Base-by-base conservation (phyloP, 441 rosid species). In the Eruca vesicaria region DNA sequence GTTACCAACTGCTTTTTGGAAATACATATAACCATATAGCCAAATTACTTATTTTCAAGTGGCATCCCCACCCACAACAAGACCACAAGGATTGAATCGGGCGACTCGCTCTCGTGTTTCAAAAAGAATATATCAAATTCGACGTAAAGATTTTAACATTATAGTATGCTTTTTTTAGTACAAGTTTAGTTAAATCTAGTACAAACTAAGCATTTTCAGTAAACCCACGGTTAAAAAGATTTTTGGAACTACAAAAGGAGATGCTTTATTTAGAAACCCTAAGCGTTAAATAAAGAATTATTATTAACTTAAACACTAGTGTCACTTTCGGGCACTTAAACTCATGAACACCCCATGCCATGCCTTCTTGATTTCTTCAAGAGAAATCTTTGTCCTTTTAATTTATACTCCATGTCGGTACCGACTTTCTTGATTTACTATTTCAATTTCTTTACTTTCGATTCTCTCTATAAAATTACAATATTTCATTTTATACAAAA, bases 301-400 rank as follows among this genome's bases (percentile, higher is more conserved):
- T 10, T 53, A 75, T 28, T 75, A 68, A 61, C 31, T 70, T 32
- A 45, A 23, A 45, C 43, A 36, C 68, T 20, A 66, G 16, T 72
- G 61, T 55, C 33, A 72, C 78, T 78, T 78, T 78, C 23, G 78
- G 74, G 81, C 71, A 78, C 81, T 78, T 68, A 78, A 78, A 67
- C 70, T 78, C 66, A 73, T 78, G 66, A 28, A 73, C 61, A 78
- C 70, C 38, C 71, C 81, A 68, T 73, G 78, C 78, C 23, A 55
- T 73, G 78, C 74, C 41, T 73, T 26, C 48, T 78, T 68, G 74
- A 33, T 36, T 72, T 63, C 63, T 62, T 48, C 81, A 68, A 78
- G 74, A 68, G 7, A 20, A 55, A 73, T 31, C 66, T 72, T 16
- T 53, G 26, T 56, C 50, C 41, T 62, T 62, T 4, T 69, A 28